Conservation (phyloP, 2,329 filamentous ascomycete species). For the Cladosporium sp. region DNA sequence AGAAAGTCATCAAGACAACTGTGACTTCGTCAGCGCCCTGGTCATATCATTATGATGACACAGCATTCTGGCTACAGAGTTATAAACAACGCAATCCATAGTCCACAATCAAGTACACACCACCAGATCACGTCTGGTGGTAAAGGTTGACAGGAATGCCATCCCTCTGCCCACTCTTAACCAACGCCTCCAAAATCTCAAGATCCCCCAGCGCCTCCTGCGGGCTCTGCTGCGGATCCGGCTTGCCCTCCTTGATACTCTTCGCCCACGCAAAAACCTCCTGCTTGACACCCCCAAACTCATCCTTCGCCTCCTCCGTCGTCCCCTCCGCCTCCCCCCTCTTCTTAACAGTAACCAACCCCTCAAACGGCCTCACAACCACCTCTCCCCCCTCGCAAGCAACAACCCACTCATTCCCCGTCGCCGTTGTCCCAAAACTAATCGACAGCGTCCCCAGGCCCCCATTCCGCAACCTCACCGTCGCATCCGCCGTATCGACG, state of each 20-base stretch:
- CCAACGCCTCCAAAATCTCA: conserved; percentile 46
- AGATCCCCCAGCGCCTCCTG: conserved; percentile 57
- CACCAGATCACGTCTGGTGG: conserved; percentile 13
- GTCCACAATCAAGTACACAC: no score
- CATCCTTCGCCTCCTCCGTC: conserved; percentile 41
- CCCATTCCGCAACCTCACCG: conserved; percentile 49
- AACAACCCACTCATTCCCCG: conserved; percentile 50
- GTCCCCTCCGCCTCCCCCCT: conserved; percentile 21
- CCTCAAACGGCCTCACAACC: conserved; percentile 28
- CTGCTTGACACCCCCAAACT: conserved; percentile 48
- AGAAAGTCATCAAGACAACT: no score
- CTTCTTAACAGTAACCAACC: conserved; percentile 31
- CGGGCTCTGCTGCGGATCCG: conserved; percentile 47
- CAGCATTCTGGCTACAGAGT: no score
- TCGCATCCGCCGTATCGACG: conserved; percentile 60
- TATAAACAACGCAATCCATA: no score
- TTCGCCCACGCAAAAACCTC: conserved; percentile 58
- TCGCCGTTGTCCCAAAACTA: conserved; percentile 53
- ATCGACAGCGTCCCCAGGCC: conserved; percentile 51
- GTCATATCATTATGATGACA: no score
- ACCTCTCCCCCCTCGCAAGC: conserved; percentile 55
- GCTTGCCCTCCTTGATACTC: conserved; percentile 43
- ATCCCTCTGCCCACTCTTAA: conserved; percentile 36
- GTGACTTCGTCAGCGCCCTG: no score
- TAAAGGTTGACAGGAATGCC: conserved; percentile 30